phyloP scores from a whole-genome alignment of 2,329 filamentous ascomycete species.

The Didymella glomerata region DNA sequence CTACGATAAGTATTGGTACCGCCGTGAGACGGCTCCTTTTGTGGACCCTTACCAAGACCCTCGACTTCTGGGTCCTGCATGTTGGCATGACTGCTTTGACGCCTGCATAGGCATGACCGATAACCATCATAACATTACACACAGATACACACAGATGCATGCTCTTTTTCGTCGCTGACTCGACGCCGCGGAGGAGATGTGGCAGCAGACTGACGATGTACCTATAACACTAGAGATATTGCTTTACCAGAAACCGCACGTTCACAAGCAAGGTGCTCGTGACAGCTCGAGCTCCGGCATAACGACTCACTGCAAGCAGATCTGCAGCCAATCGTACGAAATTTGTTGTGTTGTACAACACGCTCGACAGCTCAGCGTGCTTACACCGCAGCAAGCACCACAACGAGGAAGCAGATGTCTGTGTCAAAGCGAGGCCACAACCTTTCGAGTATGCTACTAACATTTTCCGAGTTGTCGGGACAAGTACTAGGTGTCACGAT shows the following conservation, averaged over 20 bases:
- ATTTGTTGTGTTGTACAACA: slow-evolving; percentile 20
- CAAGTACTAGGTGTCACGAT: slow-evolving; percentile 20
- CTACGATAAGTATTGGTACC: slow-evolving; percentile 18
- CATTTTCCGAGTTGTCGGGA: slow-evolving; percentile 18
- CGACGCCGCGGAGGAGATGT: not conserved
- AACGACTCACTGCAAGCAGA: not conserved
- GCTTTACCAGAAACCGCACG: not conserved
- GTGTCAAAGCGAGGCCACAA: slow-evolving; percentile 31
- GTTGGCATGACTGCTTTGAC: slow-evolving; percentile 18
- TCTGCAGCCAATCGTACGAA: slow-evolving; percentile 19
- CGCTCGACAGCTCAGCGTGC: slow-evolving; percentile 26
- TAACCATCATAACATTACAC: slow-evolving; percentile 14
- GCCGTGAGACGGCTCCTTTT: slow-evolving; percentile 18
- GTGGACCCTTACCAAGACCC: slow-evolving; percentile 15
- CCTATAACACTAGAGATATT: not conserved
- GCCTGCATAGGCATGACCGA: slow-evolving; percentile 18
- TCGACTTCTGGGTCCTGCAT: slow-evolving; percentile 8
- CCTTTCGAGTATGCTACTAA: slow-evolving; percentile 7
- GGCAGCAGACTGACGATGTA: not conserved
- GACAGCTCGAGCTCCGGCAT: slow-evolving; percentile 8
- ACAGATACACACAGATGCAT: slow-evolving; percentile 5
- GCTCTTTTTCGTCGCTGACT: slow-evolving; percentile 8
- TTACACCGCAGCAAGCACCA: slow-evolving; percentile 31
- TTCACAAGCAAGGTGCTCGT: not conserved
- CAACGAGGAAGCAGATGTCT: slow-evolving; percentile 29